Conservation (phyloP, 2,329 filamentous ascomycete species). For the Chaetomiaceae sp. region DNA sequence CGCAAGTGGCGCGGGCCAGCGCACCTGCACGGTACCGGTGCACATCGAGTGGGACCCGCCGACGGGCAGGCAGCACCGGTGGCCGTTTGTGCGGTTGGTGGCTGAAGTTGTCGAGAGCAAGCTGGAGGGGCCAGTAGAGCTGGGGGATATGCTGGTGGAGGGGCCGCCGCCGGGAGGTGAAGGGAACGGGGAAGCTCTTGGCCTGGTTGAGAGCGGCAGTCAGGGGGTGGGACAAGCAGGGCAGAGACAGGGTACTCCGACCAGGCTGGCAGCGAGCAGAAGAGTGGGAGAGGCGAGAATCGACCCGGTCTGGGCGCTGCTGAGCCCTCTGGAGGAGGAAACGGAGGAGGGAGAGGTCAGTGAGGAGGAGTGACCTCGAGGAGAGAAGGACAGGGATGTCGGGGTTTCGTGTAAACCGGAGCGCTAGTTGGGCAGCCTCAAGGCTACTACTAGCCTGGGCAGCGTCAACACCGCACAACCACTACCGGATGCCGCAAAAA, state of each 20-base stretch:
- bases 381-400: neutral
- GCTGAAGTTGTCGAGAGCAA: slow-evolving; percentile 12
- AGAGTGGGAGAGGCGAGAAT: neutral
- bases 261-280: too few relatives aligned
- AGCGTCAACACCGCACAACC: too few relatives aligned
- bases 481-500: too few relatives aligned
- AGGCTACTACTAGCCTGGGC: too few relatives aligned
- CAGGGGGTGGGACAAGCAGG: neutral
- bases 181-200: neutral
- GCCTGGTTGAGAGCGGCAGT: neutral
- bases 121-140: slow-evolving; percentile 16
- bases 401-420: neutral
- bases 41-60: slow-evolving; percentile 10
- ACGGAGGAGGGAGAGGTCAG: neutral
- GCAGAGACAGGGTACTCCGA: too few relatives aligned
- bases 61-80: neutral
- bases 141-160: slow-evolving; percentile 18
- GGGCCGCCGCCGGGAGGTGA: neutral
- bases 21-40: neutral
- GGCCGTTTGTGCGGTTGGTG: slow-evolving; percentile 14
- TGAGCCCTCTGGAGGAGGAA: slow-evolving; percentile 1
- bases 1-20: neutral
- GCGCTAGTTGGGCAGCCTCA: neutral
- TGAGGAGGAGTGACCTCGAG: slow-evolving; percentile 4
- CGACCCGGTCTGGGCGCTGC: neutral